Percentiles rank a stretch among this genome's conserved stretches.
phyloP scores from a whole-genome alignment of 106 monocot genomes.

The Dactylorhiza incarnata region DNA sequence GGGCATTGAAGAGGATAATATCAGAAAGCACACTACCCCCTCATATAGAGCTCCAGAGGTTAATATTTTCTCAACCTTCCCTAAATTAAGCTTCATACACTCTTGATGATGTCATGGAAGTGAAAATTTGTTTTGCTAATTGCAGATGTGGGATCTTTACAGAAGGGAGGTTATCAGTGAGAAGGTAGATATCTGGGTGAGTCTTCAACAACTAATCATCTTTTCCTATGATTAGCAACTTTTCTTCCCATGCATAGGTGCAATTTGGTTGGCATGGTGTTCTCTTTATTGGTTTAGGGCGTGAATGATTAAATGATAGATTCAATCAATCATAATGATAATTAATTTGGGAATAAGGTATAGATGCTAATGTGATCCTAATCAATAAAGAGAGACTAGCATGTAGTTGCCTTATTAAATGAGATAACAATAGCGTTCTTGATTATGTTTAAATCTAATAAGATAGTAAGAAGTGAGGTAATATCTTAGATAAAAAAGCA shows the following conservation, averaged over 20 bases:
- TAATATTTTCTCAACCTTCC: background rate
- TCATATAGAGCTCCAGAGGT: slow-evolving; percentile 45
- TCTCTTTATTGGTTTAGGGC: background rate
- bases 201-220: background rate
- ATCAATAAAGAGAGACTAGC: background rate
- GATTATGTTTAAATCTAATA: too few species aligned
- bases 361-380: background rate
- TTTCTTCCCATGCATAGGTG: background rate
- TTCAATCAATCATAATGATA: background rate
- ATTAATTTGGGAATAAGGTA: background rate
- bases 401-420: too few species aligned
- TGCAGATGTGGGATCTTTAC: slow-evolving; percentile 16
- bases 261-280: background rate
- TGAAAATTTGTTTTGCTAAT: background rate
- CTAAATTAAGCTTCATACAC: background rate
- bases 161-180: slow-evolving; percentile 5
- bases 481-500: too few species aligned
- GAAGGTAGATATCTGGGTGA: slow-evolving; percentile 14
- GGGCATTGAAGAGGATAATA: slow-evolving; percentile 62
- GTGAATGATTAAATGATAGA: background rate
- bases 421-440: too few species aligned
- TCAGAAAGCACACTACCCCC: slow-evolving; percentile 58
- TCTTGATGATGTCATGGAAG: background rate
- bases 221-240: background rate
- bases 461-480: too few species aligned